Evolutionary conservation across 352 stramenopile genomes (phyloP).

Genomic region (Phytopythium kandeliae): DNA sequence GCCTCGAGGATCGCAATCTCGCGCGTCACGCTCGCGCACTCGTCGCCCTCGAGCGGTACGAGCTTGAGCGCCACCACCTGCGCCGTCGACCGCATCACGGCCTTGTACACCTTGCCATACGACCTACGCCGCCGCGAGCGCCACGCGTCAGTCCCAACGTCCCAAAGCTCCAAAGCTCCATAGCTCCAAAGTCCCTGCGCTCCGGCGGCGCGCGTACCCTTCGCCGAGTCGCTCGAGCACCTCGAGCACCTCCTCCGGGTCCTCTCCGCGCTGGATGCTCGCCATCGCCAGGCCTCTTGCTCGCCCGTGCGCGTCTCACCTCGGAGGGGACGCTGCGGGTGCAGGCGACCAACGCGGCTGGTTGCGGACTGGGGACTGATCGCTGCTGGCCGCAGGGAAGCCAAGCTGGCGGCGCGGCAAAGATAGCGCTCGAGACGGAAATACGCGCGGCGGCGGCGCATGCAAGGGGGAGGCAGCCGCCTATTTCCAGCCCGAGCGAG

Average conservation of each 20-base stretch:
- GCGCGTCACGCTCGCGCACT: slow-evolving; percentile 55
- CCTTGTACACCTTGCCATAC: slow-evolving; percentile 85
- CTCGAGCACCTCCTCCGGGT: slow-evolving; percentile 70
- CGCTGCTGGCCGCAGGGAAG: no score
- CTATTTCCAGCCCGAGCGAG: neutral
- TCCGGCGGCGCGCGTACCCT: slow-evolving; percentile 26
- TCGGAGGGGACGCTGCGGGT: neutral
- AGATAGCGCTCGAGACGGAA: neutral
- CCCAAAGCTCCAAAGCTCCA: no score
- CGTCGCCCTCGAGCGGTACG: slow-evolving; percentile 75
- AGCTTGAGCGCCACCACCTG: slow-evolving; percentile 81
- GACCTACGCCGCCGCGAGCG: slow-evolving; percentile 19
- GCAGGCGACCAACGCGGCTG: neutral
- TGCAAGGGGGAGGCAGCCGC: no score
- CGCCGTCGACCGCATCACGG: slow-evolving; percentile 46
- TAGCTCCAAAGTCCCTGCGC: no score
- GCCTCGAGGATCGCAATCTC: slow-evolving; percentile 85
- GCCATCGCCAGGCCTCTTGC: slow-evolving; percentile 24
- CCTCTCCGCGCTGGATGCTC: slow-evolving; percentile 56
- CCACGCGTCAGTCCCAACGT: no score
- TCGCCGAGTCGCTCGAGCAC: slow-evolving; percentile 75
- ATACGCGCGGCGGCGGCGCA: neutral
- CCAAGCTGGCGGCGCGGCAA: neutral
- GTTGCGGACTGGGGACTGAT: no score
- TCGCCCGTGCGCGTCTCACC: no score